A percentile compares a stretch with the other conserved stretches of the same genome.
These are phyloP conservation scores for Leccinum disarticulatum DNA, from an alignment of 768 basidiomycete species.

Conservation along the genomic window DNA sequence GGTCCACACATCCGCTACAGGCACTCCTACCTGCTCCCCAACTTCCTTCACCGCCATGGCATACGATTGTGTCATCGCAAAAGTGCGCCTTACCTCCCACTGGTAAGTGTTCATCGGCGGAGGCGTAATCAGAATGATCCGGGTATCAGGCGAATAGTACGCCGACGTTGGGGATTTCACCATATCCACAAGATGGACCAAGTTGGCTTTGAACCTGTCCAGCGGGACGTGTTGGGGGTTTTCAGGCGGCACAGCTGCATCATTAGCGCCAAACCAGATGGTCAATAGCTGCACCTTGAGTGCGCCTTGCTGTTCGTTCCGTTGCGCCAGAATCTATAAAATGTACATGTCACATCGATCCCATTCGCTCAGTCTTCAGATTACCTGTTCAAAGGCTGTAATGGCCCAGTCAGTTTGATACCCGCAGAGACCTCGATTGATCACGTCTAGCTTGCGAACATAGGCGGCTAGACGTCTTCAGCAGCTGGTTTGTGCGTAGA, in stretches of 20 bases:
- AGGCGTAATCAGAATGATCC: constrained; percentile 79
- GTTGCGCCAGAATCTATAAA: constrained; percentile 57
- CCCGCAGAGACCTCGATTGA: constrained; percentile 82
- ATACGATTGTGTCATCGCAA: constrained; percentile 63
- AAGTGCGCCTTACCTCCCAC: constrained; percentile 49
- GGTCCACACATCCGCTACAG: constrained; percentile 75
- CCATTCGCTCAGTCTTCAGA: not conserved
- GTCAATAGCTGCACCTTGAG: constrained; percentile 72
- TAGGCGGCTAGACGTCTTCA: constrained; percentile 57
- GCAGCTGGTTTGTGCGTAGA: not conserved
- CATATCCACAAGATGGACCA: constrained; percentile 59
- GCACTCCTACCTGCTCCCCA: constrained; percentile 52
- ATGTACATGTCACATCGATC: not conserved
- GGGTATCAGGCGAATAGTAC: constrained; percentile 69
- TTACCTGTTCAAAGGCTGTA: constrained; percentile 74
- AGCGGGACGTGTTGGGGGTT: constrained; percentile 81
- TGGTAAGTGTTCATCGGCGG: constrained; percentile 76
- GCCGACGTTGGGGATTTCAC: constrained; percentile 61
- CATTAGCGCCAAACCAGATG: constrained; percentile 92
- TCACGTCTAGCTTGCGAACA: constrained; percentile 75
- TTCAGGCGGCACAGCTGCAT: constrained; percentile 59
- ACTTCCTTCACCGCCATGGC: constrained; percentile 68
- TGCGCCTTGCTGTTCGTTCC: constrained; percentile 42
- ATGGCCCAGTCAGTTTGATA: constrained; percentile 89
- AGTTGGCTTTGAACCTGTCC: constrained; percentile 59